phyloP scores from a whole-genome alignment of 129 eudicot genomes.

The Flaveria ramosissima region DNA sequence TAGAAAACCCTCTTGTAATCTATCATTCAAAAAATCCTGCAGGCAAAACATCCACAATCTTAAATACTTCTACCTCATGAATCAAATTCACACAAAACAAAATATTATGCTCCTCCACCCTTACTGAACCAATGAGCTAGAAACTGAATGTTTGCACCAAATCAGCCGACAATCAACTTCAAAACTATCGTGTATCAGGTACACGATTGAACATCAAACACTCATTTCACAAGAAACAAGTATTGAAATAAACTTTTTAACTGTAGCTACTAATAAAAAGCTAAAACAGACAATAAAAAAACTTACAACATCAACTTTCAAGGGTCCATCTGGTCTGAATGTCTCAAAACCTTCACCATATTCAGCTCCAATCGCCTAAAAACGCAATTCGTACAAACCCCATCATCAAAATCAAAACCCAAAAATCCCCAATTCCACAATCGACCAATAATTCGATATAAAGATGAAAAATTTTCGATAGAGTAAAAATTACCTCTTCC shows the following conservation, averaged over 20 bases:
- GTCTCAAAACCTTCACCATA: constrained; percentile 98
- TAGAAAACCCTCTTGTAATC: constrained; percentile 82
- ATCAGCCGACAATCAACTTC: not conserved
- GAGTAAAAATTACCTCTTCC: constrained; percentile 59
- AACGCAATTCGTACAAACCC: constrained; percentile 6
- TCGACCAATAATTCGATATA: not conserved
- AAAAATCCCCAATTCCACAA: not conserved
- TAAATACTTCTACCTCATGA: not conserved
- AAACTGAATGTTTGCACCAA: not conserved
- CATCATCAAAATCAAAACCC: not conserved
- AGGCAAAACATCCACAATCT: constrained; percentile 13
- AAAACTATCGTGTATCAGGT: not conserved
- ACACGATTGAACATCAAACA: not conserved
- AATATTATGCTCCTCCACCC: no score
- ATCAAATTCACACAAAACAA: not conserved
- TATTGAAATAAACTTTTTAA: not conserved
- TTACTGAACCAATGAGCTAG: not conserved
- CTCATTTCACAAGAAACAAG: not conserved
- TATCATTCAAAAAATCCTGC: constrained; percentile 89
- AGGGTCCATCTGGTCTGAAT: constrained; percentile 88
- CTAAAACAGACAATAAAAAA: not conserved
- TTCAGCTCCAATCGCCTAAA: constrained; percentile 97
- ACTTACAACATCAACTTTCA: constrained; percentile 94
- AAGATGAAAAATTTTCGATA: not conserved
- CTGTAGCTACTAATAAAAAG: not conserved